These are phyloP conservation scores for Pisolithus sp. DNA, from an alignment of 768 basidiomycete genomes.

Conservation along the genomic window DNA sequence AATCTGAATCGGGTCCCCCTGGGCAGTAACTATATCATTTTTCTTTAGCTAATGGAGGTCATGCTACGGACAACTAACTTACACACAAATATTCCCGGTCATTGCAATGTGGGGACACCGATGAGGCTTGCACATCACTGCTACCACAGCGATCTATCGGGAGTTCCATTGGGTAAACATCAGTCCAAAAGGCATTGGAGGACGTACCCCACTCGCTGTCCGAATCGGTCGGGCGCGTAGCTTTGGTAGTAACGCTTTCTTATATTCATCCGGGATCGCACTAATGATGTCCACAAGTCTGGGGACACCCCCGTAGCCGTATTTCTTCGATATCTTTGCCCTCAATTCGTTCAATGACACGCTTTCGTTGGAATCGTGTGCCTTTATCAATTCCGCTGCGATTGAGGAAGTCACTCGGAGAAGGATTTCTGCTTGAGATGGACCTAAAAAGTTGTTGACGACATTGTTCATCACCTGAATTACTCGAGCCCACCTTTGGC, in stretches of 20 bases:
- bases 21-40: constrained; percentile 74
- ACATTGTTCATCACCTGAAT: neutral
- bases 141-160: constrained; percentile 91
- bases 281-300: constrained; percentile 96
- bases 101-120: constrained; percentile 99
- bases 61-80: constrained; percentile 22
- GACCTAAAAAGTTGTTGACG: constrained; percentile 37
- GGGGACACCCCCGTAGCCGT: constrained; percentile 79
- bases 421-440: constrained; percentile 85
- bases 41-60: constrained; percentile 1
- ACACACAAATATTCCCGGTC: constrained; percentile 99
- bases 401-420: constrained; percentile 92
- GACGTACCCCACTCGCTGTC: constrained; percentile 88
- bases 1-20: constrained; percentile 98
- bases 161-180: neutral
- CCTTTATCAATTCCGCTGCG: constrained; percentile 87
- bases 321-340: constrained; percentile 84
- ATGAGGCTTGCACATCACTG: constrained; percentile 99
- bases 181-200: neutral
- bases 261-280: constrained; percentile 96
- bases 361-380: constrained; percentile 68
- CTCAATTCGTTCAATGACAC: constrained; percentile 88
- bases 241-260: constrained; percentile 83
- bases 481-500: neutral
- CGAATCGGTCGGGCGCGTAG: constrained; percentile 90